A percentile compares a stretch with the other conserved stretches of the same genome.
These are phyloP conservation scores for Protomyces inundatus DNA, from an alignment of 1,139 yeast species.

Conservation along the genomic window DNA sequence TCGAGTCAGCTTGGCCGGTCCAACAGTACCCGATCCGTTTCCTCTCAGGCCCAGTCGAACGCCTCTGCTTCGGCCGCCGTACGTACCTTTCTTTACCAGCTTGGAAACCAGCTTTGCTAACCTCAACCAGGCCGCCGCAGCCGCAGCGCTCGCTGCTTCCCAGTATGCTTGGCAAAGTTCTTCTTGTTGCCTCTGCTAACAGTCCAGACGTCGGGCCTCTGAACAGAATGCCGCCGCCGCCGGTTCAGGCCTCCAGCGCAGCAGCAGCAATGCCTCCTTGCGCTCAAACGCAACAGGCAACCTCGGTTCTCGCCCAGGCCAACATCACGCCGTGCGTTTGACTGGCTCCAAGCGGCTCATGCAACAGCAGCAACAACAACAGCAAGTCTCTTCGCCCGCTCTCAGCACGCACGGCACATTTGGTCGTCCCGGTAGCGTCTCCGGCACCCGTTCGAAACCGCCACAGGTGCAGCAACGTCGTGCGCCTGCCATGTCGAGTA, in stretches of 20 bases:
- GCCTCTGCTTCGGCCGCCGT: slow-evolving; percentile 19
- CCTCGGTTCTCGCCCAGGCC: slow-evolving; percentile 13
- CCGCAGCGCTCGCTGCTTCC: slow-evolving; percentile 17
- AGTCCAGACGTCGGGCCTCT: slow-evolving; percentile 5
- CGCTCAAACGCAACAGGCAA: slow-evolving; percentile 1
- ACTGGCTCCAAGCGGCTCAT: slow-evolving; percentile 16
- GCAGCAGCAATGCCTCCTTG: slow-evolving; percentile 10
- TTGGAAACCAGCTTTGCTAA: not conserved
- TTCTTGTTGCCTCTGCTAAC: not conserved
- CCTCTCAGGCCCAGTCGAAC: slow-evolving; percentile 17
- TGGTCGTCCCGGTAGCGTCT: slow-evolving; percentile 5
- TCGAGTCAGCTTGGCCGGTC: slow-evolving; percentile 5
- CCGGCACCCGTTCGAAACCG: slow-evolving; percentile 18
- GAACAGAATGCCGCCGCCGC: not conserved
- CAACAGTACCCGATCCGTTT: slow-evolving; percentile 7
- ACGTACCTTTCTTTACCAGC: not conserved
- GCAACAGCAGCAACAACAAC: slow-evolving; percentile 6
- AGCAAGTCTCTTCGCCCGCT: not conserved
- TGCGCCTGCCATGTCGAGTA: slow-evolving; percentile 6
- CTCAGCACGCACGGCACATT: not conserved
- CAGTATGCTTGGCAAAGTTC: not conserved
- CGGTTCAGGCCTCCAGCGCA: not conserved
- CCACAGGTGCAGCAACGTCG: slow-evolving; percentile 19
- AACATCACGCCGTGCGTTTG: slow-evolving; percentile 18
- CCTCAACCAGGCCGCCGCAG: slow-evolving; percentile 19